A percentile compares a stretch with the other conserved stretches of the same genome.
These are phyloP conservation scores for Calonectria fujianensis DNA, from an alignment of 2,329 filamentous ascomycete species.

Conservation along the genomic window DNA sequence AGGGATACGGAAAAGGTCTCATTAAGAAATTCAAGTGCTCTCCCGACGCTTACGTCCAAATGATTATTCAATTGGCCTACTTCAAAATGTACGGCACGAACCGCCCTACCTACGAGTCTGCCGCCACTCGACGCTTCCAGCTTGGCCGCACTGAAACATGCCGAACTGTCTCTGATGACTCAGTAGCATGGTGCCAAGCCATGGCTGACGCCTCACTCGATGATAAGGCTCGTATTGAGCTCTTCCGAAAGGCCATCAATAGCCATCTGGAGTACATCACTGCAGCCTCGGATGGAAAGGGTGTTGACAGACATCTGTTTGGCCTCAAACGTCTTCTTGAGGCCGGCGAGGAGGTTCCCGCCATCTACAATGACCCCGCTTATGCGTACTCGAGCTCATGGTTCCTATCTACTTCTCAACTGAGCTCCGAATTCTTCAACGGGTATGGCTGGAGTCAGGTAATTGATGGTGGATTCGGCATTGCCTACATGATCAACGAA, in stretches of 20 bases:
- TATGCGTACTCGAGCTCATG: constrained; percentile 89
- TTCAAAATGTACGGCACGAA: constrained; percentile 99
- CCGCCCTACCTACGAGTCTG: constrained; percentile 97
- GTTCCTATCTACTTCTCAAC: constrained; percentile 91
- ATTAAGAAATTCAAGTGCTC: constrained; percentile 99
- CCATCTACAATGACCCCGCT: constrained; percentile 90
- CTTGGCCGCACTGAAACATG: constrained; percentile 97
- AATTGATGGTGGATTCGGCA: constrained; percentile 95
- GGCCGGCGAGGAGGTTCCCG: constrained; percentile 86
- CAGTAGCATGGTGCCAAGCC: constrained; percentile 90
- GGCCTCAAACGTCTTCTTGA: constrained; percentile 93
- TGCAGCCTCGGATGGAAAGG: constrained; percentile 92
- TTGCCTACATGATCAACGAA: constrained; percentile 99
- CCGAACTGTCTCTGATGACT: constrained; percentile 92
- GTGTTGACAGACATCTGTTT: constrained; percentile 97
- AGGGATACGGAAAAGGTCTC: constrained; percentile 97
- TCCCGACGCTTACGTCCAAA: constrained; percentile 97
- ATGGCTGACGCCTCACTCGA: constrained; percentile 83
- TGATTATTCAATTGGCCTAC: constrained; percentile 99
- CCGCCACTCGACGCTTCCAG: constrained; percentile 95
- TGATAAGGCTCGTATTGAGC: constrained; percentile 79
- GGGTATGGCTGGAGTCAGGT: constrained; percentile 99
- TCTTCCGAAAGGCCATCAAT: constrained; percentile 88
- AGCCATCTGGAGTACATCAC: constrained; percentile 93
- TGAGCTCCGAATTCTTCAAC: constrained; percentile 98